Evolutionary conservation across 129 eudicot species (phyloP).

Genomic region (Centella asiatica): DNA sequence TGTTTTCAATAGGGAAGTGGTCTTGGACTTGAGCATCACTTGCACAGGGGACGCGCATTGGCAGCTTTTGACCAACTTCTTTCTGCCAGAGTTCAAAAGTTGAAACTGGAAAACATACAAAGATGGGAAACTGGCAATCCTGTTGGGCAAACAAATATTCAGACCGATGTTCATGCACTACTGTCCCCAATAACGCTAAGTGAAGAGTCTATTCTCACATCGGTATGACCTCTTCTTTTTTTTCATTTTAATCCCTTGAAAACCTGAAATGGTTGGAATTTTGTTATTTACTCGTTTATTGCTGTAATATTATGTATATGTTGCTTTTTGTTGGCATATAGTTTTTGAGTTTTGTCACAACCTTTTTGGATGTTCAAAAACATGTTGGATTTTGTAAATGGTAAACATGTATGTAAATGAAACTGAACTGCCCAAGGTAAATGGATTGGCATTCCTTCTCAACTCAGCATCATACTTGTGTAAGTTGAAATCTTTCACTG

Average conservation of each 20-base stretch:
- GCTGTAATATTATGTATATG: background rate
- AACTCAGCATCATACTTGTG: no score
- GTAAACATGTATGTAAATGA: no score
- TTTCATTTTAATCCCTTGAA: background rate
- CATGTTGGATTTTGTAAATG: background rate
- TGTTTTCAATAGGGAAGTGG: slow-evolving; percentile 56
- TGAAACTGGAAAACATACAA: slow-evolving; percentile 40
- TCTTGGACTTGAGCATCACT: slow-evolving; percentile 84
- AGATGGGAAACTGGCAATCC: slow-evolving; percentile 41
- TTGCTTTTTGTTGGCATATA: background rate
- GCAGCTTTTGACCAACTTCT: slow-evolving; percentile 84
- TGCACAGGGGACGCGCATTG: slow-evolving; percentile 95
- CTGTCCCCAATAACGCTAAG: slow-evolving; percentile 58
- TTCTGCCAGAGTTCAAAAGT: slow-evolving; percentile 48
- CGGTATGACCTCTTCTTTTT: slow-evolving; percentile 38
- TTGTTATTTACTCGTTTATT: slow-evolving; percentile 8
- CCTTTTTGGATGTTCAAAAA: background rate
- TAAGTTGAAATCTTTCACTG: no score
- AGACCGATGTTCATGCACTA: slow-evolving; percentile 71
- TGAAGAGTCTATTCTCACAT: slow-evolving; percentile 77
- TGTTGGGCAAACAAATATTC: slow-evolving; percentile 62
- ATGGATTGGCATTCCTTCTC: no score
- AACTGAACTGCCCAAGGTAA: no score
- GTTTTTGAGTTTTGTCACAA: background rate
- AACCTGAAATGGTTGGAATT: background rate